Conservation (phyloP, 139 green algal genomes). For the Chlamydomonas eustigma region DNA sequence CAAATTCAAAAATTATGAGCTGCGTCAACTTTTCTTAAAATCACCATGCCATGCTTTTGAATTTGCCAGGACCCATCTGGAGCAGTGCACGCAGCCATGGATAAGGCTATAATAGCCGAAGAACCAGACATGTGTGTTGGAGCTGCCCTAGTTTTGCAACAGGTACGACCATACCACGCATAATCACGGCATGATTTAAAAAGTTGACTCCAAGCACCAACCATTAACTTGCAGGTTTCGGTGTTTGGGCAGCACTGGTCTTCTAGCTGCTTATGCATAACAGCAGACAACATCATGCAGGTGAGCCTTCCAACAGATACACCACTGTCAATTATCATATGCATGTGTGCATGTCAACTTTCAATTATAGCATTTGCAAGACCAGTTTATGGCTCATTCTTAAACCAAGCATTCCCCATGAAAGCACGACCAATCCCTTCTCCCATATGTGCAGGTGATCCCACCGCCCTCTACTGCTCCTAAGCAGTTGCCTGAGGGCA, state of each 20-base stretch:
- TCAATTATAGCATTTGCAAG: no score
- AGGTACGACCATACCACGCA: background rate
- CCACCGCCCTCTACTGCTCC: no score
- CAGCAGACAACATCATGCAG: slow-evolving; percentile 6
- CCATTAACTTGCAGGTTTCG: background rate
- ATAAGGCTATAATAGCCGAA: background rate
- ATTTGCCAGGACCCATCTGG: background rate
- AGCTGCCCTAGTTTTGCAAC: background rate
- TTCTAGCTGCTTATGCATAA: background rate
- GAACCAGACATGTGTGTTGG: background rate
- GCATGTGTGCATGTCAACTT: no score
- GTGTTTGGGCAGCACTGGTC: background rate
- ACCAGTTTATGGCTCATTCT: no score
- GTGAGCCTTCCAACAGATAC: no score
- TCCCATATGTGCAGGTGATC: no score
- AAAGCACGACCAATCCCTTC: no score
- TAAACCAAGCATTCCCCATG: no score
- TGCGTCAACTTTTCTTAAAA: background rate
- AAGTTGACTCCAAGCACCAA: no score
- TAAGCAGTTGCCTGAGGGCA: no score
- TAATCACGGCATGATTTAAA: no score
- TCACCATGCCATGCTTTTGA: background rate
- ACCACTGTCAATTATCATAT: no score
- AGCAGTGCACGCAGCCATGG: background rate
- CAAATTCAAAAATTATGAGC: background rate